Evolutionary conservation across 176 grass and related monocot species (phyloP), one percentile per base, ranked within the genome.

Genomic region (Aechmea fasciata): DNA sequence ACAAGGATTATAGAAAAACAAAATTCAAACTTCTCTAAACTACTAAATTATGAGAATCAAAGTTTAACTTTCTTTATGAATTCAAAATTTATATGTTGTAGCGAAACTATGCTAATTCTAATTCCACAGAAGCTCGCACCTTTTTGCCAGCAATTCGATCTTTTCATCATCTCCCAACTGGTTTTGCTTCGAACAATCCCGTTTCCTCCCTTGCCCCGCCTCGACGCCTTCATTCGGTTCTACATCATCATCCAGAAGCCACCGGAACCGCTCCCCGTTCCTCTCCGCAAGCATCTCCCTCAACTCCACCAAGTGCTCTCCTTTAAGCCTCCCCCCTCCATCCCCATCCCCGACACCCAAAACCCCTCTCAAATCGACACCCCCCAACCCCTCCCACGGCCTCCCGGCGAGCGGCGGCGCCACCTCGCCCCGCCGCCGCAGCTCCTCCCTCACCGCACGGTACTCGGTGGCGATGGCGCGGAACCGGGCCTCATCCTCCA

Each of bases 211-310:
- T 53, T 18, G 22, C 52, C 63, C 26, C 28, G 79, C 68, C 25
- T 13, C 50, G 50, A 20, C 73, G 13, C 53, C 68, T 9, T 29
- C 79, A 33, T 80, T 75, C n/a, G 24, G 49, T 62, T 91, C 88
- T 14, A 91, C 48, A 67, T 96, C 88, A 64, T 86, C 85, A 48
- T 84, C 86, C 70, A 96, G 66, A 9, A 96, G 71, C 92, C 85
- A 92, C 52, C 65, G 63, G 68, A 91, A 87, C 7, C 67, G 50
- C 19, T 61, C 86, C 6, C 47, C 81, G 52, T 80, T 89, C 81
- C 92, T 91, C 65, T 74, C 80, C 48, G 73, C 80, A 3, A 96
- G 76, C 85, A 91, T 89, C 76, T 82, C 86, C 66, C 81, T 79
- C 67, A 96, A 70, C 51, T 81, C 88, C 24, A 76, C 81, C 57